Percentiles rank a stretch among this genome's conserved stretches.
These are phyloP conservation scores for Neurospora sp. DNA, from an alignment of 495 filamentous ascomycete genomes.

Conservation along the genomic window DNA sequence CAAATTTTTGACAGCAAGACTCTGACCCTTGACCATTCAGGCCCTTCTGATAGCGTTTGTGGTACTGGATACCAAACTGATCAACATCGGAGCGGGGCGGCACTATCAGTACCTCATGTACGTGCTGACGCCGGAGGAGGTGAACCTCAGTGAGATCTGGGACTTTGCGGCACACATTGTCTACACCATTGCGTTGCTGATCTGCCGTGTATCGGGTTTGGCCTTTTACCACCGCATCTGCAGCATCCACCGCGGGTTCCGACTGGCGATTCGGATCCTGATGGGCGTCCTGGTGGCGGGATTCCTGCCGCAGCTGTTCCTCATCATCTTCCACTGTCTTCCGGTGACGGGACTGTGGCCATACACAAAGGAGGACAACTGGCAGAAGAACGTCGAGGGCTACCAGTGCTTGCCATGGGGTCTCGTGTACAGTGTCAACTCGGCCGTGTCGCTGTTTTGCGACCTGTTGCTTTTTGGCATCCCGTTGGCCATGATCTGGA, in stretches of 20 bases:
- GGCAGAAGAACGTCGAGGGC: conserved; percentile 21
- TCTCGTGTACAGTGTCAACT: conserved; percentile 35
- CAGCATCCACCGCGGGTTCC: conserved; percentile 22
- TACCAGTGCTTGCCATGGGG: conserved; percentile 36
- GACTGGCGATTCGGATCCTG: conserved; percentile 24
- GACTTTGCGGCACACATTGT: conserved; percentile 38
- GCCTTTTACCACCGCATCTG: conserved; percentile 37
- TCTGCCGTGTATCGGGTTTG: conserved; percentile 38
- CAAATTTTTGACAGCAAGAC: neutral
- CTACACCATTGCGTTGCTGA: conserved; percentile 36
- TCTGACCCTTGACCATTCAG: neutral
- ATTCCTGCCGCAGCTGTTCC: conserved; percentile 32
- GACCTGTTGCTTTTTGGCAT: conserved; percentile 36
- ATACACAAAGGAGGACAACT: conserved; percentile 14
- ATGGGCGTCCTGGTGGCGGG: conserved; percentile 25
- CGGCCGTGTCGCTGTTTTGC: conserved; percentile 30
- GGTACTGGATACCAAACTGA: conserved; percentile 29
- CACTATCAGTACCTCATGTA: conserved; percentile 40
- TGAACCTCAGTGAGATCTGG: conserved; percentile 29
- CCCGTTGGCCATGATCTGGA: conserved; percentile 30
- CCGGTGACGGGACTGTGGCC: conserved; percentile 38
- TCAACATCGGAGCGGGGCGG: conserved; percentile 35
- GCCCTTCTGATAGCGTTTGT: conserved; percentile 29
- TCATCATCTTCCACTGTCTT: conserved; percentile 35
- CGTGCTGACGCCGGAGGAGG: conserved; percentile 25